These are phyloP conservation scores for Dictyostelium brefeldianum DNA, from an alignment of 78 protist genomes.

Conservation along the genomic window DNA sequence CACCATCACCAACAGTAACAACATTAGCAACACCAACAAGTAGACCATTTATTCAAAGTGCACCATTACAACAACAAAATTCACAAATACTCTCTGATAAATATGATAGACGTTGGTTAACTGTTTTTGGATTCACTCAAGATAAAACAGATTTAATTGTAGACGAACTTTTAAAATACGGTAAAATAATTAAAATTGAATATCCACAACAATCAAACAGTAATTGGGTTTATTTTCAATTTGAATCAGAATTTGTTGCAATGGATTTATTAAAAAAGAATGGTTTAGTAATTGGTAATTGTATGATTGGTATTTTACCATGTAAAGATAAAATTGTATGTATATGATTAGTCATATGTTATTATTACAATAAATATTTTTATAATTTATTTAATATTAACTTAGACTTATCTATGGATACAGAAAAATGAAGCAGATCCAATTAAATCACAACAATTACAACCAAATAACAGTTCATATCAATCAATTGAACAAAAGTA, in stretches of 20 bases:
- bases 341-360: background rate
- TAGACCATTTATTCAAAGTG: background rate
- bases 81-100: constrained; percentile 29
- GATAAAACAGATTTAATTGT: constrained; percentile 23
- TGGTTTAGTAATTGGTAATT: constrained; percentile 40
- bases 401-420: background rate
- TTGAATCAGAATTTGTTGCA: constrained; percentile 48
- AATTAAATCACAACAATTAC: background rate
- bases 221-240: constrained; percentile 50
- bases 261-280: constrained; percentile 28
- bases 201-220: constrained; percentile 26
- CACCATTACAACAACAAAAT: background rate
- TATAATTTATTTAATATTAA: background rate
- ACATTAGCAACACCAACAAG: background rate
- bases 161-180: constrained; percentile 47
- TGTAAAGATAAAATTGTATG: constrained; percentile 47
- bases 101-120: constrained; percentile 64
- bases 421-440: constrained; percentile 2
- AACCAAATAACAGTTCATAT: background rate
- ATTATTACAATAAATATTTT: background rate
- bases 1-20: constrained; percentile 34
- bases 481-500: constrained; percentile 40
- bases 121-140: constrained; percentile 68
- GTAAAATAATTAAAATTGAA: constrained; percentile 24
- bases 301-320: constrained; percentile 67